Evolutionary conservation across 2,329 filamentous ascomycete genomes (phyloP).

Genomic region (Xylaria sp.): DNA sequence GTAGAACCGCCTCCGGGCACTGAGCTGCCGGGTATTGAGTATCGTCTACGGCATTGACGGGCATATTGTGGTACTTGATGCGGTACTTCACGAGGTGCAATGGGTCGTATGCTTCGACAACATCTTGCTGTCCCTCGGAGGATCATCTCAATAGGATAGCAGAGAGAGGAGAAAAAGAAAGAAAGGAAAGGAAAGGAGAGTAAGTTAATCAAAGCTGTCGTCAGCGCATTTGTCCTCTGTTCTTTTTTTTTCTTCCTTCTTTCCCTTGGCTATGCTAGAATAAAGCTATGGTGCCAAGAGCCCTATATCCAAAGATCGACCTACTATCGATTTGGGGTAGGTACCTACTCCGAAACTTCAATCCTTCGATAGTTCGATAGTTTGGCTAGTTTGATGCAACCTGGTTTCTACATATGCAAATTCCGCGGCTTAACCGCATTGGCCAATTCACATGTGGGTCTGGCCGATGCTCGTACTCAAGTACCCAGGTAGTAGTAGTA

Average conservation of each 20-base stretch:
- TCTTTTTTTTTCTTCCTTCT: neutral
- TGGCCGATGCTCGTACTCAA: conserved; percentile 25
- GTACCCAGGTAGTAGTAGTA: no score
- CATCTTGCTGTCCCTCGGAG: conserved; percentile 44
- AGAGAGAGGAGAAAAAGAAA: neutral
- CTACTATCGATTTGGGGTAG: neutral
- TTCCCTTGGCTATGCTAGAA: neutral
- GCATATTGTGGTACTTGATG: conserved; percentile 38
- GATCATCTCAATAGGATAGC: conserved; percentile 42
- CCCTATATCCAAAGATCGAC: neutral
- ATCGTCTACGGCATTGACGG: conserved; percentile 54
- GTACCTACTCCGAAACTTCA: conserved; percentile 16
- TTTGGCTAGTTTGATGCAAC: neutral
- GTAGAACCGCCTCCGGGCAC: conserved; percentile 41
- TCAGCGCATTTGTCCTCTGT: neutral
- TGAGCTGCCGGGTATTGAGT: conserved; percentile 52
- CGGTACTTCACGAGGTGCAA: conserved; percentile 35
- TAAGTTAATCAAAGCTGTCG: neutral
- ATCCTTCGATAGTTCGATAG: neutral
- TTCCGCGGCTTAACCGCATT: conserved; percentile 12
- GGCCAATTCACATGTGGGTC: conserved; percentile 22
- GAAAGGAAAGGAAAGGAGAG: neutral
- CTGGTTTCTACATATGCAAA: neutral
- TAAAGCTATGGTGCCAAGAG: conserved; percentile 21
- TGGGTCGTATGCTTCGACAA: conserved; percentile 45